A percentile compares a stretch with the other conserved stretches of the same genome.
Evolutionary conservation across 2,329 filamentous ascomycete genomes (phyloP).

Genomic region (Verticillium klebahnii): DNA sequence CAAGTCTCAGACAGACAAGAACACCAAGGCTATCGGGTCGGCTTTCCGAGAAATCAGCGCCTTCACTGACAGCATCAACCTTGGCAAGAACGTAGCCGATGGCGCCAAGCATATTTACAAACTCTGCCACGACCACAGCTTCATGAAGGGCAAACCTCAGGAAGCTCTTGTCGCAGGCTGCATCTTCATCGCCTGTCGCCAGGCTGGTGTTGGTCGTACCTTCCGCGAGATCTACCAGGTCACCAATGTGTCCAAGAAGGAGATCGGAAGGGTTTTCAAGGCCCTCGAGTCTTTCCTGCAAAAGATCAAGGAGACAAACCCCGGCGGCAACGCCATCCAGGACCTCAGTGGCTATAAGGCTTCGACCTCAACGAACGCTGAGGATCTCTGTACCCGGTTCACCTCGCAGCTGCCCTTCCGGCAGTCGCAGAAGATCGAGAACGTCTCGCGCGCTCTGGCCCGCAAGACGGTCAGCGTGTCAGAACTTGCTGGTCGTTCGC

Average conservation of each 20-base stretch:
- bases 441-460: constrained; percentile 75
- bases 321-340: constrained; percentile 45
- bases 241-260: constrained; percentile 93
- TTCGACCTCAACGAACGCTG: constrained; percentile 72
- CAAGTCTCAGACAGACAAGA: constrained; percentile 75
- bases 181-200: constrained; percentile 95
- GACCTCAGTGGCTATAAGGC: constrained; percentile 66
- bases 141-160: constrained; percentile 92
- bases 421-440: constrained; percentile 67
- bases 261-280: constrained; percentile 96
- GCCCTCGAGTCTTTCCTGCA: constrained; percentile 82
- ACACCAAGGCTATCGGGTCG: constrained; percentile 72
- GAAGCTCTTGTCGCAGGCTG: constrained; percentile 93
- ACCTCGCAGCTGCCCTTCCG: constrained; percentile 77
- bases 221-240: constrained; percentile 93
- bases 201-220: constrained; percentile 79
- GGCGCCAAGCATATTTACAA: constrained; percentile 95
- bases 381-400: constrained; percentile 83
- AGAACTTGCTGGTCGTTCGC: constrained; percentile 85
- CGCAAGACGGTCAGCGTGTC: constrained; percentile 72
- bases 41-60: constrained; percentile 88
- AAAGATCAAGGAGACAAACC: constrained; percentile 62
- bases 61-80: constrained; percentile 79
- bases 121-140: constrained; percentile 84
- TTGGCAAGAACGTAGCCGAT: constrained; percentile 77